Percentiles rank a stretch among this genome's conserved stretches.
These are phyloP conservation scores for Tetrapyrgos nigripes DNA, from an alignment of 1,284 basidiomycete species.

Conservation along the genomic window DNA sequence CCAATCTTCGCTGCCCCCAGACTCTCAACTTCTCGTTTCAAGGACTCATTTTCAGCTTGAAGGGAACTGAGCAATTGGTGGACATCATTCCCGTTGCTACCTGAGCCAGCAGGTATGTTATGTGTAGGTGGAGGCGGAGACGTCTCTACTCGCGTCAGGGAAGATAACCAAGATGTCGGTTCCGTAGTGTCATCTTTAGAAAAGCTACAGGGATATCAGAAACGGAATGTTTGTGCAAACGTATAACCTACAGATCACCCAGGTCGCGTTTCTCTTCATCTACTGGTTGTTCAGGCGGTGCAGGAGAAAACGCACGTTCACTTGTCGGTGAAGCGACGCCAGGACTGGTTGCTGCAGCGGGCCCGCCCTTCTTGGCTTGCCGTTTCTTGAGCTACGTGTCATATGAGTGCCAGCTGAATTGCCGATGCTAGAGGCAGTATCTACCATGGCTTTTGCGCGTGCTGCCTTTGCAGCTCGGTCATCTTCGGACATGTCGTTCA, in stretches of 20 bases:
- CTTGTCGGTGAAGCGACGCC: conserved; percentile 33
- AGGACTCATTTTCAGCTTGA: conserved; percentile 1
- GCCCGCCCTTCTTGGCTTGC: conserved; percentile 68
- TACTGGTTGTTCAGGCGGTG: conserved; percentile 37
- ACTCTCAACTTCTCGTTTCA: conserved; percentile 3
- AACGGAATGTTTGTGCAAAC: not conserved
- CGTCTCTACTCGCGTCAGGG: conserved; percentile 57
- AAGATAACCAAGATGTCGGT: conserved; percentile 59
- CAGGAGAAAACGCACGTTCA: conserved; percentile 60
- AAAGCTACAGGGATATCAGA: conserved; percentile 35
- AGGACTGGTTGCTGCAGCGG: conserved; percentile 34
- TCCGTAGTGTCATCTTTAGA: conserved; percentile 45
- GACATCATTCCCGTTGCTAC: not conserved
- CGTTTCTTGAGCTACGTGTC: conserved; percentile 70
- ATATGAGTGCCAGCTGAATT: conserved; percentile 11
- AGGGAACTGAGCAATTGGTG: not conserved
- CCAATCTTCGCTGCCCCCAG: conserved; percentile 1
- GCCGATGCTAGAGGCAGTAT: conserved; percentile 13
- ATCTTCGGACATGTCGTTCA: conserved; percentile 60
- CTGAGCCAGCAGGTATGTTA: conserved; percentile 20
- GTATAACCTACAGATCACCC: conserved; percentile 57
- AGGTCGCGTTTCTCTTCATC: conserved; percentile 52
- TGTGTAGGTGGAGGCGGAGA: conserved; percentile 32
- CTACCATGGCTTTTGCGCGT: conserved; percentile 78
- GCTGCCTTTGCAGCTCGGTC: conserved; percentile 82